phyloP scores from a whole-genome alignment of 495 filamentous ascomycete genomes.

The Annulohypoxylon nitens region DNA sequence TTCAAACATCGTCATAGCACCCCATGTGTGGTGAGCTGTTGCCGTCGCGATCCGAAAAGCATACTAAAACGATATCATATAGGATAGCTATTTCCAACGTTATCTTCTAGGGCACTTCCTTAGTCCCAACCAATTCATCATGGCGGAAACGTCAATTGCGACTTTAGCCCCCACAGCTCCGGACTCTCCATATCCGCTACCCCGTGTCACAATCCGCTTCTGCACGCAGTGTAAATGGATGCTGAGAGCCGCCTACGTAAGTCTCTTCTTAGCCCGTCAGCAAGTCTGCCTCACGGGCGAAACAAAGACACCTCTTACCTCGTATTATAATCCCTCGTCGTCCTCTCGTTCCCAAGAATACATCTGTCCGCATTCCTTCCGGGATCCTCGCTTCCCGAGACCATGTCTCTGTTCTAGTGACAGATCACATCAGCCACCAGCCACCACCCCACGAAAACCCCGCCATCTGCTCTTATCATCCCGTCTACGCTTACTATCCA shows the following conservation, averaged over 20 bases:
- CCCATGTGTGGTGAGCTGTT: slow-evolving; percentile 13
- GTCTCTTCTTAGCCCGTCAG: slow-evolving; percentile 46
- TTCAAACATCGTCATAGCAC: slow-evolving; percentile 20
- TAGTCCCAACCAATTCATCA: slow-evolving; percentile 26
- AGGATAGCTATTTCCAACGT: slow-evolving; percentile 4
- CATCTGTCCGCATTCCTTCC: not conserved
- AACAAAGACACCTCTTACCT: not conserved
- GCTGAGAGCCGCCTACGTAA: slow-evolving; percentile 84
- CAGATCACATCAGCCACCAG: slow-evolving; percentile 14
- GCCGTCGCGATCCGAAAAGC: slow-evolving; percentile 13
- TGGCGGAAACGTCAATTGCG: slow-evolving; percentile 53
- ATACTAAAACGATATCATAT: slow-evolving; percentile 19
- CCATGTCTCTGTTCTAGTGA: slow-evolving; percentile 12
- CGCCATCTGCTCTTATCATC: slow-evolving; percentile 6
- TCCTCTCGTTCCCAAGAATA: slow-evolving; percentile 15
- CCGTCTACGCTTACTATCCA: not conserved
- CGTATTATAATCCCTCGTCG: slow-evolving; percentile 17
- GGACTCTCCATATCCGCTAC: slow-evolving; percentile 56
- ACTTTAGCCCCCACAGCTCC: slow-evolving; percentile 41
- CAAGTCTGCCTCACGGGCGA: not conserved
- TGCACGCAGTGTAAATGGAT: slow-evolving; percentile 95
- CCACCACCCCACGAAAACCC: slow-evolving; percentile 23
- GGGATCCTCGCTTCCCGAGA: slow-evolving; percentile 9
- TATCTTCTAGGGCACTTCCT: not conserved
- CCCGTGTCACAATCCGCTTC: slow-evolving; percentile 80